Conservation (phyloP, 1,139 yeast genomes). For the Lodderomyces beijingensis region DNA sequence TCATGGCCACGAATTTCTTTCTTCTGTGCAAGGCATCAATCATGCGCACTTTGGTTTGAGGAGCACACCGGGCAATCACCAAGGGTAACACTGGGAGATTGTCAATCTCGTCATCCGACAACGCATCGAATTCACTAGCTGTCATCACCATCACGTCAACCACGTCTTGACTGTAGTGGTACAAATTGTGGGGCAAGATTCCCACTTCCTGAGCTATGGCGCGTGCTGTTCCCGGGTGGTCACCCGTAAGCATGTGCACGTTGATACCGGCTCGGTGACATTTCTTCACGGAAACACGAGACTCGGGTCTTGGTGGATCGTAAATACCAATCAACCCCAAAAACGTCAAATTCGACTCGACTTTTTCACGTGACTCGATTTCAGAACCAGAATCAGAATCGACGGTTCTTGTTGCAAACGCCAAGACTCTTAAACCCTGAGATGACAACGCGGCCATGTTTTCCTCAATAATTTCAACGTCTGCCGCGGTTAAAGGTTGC, state of each 20-base stretch:
- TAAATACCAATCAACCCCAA: conserved; percentile 75
- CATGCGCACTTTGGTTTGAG: conserved; percentile 80
- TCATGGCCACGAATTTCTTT: conserved; percentile 71
- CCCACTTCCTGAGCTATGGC: conserved; percentile 89
- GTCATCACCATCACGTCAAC: conserved; percentile 72
- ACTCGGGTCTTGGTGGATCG: conserved; percentile 78
- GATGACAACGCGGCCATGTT: conserved; percentile 62
- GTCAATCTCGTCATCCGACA: conserved; percentile 63
- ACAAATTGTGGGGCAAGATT: conserved; percentile 66
- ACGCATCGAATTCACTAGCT: conserved; percentile 65
- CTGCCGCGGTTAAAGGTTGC: conserved; percentile 36
- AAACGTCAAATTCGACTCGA: conserved; percentile 56
- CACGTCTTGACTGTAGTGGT: conserved; percentile 58
- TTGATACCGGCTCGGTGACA: conserved; percentile 78
- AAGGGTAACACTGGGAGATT: conserved; percentile 66
- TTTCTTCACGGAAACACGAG: conserved; percentile 59
- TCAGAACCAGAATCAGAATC: neutral
- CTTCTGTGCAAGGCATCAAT: conserved; percentile 79
- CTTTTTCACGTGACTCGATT: conserved; percentile 35
- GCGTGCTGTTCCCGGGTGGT: conserved; percentile 76
- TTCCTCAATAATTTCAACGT: conserved; percentile 40
- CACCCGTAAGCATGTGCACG: conserved; percentile 86
- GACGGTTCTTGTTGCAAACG: conserved; percentile 50
- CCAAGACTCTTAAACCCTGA: conserved; percentile 72
- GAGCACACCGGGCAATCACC: conserved; percentile 83